Evolutionary conservation across 2,329 filamentous ascomycete genomes (phyloP).

Genomic region (Calonectria hongkongensis): DNA sequence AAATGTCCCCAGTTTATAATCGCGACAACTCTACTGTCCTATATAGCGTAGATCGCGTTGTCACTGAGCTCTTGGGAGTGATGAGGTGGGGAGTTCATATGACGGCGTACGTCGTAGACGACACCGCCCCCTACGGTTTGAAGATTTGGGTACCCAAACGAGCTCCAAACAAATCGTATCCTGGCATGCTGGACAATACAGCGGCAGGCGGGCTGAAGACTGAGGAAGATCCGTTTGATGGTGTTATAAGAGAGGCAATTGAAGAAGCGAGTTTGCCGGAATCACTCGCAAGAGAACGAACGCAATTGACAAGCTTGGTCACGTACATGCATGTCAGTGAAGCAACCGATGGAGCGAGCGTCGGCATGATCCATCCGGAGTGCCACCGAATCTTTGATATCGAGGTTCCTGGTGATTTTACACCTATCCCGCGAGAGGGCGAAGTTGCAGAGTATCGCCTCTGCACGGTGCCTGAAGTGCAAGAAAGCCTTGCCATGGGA

Average conservation of each 20-base stretch:
- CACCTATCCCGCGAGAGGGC: constrained; percentile 27
- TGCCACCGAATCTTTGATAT: constrained; percentile 33
- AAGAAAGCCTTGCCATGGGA: constrained; percentile 7
- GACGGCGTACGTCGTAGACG: constrained; percentile 22
- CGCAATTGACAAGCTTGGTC: constrained; percentile 8
- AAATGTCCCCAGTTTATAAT: constrained; percentile 17
- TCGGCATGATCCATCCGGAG: constrained; percentile 29
- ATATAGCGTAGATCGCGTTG: constrained; percentile 19
- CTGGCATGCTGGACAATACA: constrained; percentile 30
- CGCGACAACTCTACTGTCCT: constrained; percentile 18
- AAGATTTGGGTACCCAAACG: constrained; percentile 32
- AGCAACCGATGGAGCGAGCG: background rate
- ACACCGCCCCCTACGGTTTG: constrained; percentile 17
- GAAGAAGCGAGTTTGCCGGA: constrained; percentile 31
- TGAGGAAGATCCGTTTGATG: constrained; percentile 27
- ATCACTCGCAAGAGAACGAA: constrained; percentile 13
- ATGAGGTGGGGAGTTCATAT: constrained; percentile 33
- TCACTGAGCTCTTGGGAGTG: constrained; percentile 28
- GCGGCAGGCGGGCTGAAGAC: constrained; percentile 27
- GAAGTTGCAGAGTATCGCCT: constrained; percentile 31
- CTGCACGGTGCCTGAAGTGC: constrained; percentile 19
- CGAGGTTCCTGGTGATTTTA: constrained; percentile 18
- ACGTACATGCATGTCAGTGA: constrained; percentile 32
- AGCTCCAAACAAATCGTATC: constrained; percentile 25
- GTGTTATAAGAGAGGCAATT: constrained; percentile 24